Conservation (phyloP, 2,329 filamentous ascomycete genomes). For the Fusarium stilboides region DNA sequence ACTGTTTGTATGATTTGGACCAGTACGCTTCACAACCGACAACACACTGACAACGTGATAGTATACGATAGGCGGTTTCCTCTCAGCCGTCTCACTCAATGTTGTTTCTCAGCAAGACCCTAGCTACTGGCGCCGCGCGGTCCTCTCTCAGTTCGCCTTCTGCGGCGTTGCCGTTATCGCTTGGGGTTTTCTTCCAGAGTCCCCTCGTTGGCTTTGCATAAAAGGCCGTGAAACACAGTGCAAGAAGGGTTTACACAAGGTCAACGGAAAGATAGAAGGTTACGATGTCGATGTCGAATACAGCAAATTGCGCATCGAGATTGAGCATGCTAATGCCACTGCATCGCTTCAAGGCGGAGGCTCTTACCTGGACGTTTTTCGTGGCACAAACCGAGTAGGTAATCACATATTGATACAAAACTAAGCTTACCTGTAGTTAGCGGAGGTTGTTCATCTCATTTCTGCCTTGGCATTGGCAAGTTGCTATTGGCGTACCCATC, state of each 20-base stretch:
- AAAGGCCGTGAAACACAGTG: slow-evolving; percentile 29
- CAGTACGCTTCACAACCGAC: background rate
- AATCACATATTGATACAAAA: background rate
- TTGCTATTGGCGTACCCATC: slow-evolving; percentile 43
- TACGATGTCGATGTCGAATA: slow-evolving; percentile 44
- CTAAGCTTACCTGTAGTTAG: background rate
- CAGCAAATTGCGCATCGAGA: background rate
- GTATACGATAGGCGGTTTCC: background rate
- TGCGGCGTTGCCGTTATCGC: background rate
- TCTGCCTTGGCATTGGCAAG: slow-evolving; percentile 43
- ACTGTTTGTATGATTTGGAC: background rate
- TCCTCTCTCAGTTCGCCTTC: background rate
- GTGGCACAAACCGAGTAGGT: slow-evolving; percentile 27
- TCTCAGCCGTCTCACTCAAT: background rate
- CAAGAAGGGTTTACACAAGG: slow-evolving; percentile 32
- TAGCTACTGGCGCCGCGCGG: background rate
- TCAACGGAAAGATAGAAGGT: slow-evolving; percentile 18
- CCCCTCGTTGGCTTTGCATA: slow-evolving; percentile 10
- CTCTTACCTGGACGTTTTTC: background rate
- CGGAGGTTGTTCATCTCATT: slow-evolving; percentile 32
- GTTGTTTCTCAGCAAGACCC: background rate
- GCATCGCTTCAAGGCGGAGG: background rate
- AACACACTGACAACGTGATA: background rate
- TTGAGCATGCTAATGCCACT: background rate
- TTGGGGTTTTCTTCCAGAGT: background rate